These are phyloP conservation scores for Paecilomyces niveus DNA, from an alignment of 2,329 filamentous ascomycete species.

Conservation along the genomic window DNA sequence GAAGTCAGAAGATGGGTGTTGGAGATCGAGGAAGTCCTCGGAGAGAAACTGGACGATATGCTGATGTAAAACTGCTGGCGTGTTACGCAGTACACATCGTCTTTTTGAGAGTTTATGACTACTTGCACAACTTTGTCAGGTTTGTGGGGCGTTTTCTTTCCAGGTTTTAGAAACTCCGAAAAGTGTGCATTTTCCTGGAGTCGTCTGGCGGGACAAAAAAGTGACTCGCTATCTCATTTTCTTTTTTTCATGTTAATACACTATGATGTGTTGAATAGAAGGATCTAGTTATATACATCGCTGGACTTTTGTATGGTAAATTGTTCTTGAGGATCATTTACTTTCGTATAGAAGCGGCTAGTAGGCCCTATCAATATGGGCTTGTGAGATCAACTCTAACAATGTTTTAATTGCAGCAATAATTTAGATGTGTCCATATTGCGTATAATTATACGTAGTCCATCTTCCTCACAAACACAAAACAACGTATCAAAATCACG, in stretches of 20 bases:
- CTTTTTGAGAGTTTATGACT: background rate
- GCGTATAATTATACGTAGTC: no score
- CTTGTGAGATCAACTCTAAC: no score
- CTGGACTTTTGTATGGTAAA: background rate
- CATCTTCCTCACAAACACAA: no score
- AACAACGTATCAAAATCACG: no score
- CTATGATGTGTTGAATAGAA: background rate
- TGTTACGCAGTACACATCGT: background rate
- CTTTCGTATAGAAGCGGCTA: no score
- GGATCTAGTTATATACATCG: background rate
- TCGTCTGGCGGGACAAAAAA: background rate
- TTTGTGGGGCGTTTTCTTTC: background rate
- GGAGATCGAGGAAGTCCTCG: constrained; percentile 79
- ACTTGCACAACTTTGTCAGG: background rate
- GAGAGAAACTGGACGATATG: constrained; percentile 89
- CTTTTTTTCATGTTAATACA: background rate
- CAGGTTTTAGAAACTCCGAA: background rate
- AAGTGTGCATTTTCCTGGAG: background rate
- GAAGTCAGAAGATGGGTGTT: constrained; percentile 88
- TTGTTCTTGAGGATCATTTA: constrained; percentile 16
- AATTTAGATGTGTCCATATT: no score
- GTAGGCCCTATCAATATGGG: no score
- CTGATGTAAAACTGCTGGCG: constrained; percentile 54
- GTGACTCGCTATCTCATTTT: background rate
- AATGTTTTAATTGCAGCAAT: no score